Percentiles rank a stretch among this genome's conserved stretches.
phyloP scores from a whole-genome alignment of 2,329 filamentous ascomycete species.

The Daldinia sp. region DNA sequence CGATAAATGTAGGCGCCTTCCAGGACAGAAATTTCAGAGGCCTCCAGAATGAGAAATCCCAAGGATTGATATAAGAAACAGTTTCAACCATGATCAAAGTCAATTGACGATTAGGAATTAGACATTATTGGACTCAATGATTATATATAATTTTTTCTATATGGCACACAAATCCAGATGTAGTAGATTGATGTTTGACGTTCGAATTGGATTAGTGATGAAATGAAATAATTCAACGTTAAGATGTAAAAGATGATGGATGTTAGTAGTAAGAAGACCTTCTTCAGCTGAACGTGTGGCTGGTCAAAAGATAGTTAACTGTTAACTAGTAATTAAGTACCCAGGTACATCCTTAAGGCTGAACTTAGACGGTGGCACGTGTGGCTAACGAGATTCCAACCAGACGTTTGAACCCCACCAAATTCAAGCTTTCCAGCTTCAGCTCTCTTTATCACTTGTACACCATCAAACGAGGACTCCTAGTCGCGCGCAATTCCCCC shows the following conservation, averaged over 20 bases:
- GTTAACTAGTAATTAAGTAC: too few species aligned
- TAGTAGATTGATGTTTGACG: not conserved
- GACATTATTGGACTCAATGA: not conserved
- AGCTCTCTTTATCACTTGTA: not conserved
- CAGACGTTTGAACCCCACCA: constrained; percentile 15
- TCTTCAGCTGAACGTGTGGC: not conserved
- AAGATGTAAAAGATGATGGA: too few species aligned
- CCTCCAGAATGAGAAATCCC: not conserved
- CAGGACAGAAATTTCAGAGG: too few species aligned
- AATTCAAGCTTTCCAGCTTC: constrained; percentile 13
- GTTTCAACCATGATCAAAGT: not conserved
- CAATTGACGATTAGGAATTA: not conserved
- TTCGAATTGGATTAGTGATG: not conserved
- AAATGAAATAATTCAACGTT: not conserved
- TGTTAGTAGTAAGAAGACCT: too few species aligned
- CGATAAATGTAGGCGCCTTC: not conserved
- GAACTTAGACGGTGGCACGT: not conserved
- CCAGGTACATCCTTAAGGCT: not conserved
- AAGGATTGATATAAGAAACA: not conserved
- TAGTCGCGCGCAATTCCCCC: not conserved
- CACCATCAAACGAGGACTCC: not conserved
- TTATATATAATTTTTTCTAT: too few species aligned
- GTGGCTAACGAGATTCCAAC: not conserved
- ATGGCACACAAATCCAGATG: too few species aligned
- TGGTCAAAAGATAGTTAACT: too few species aligned